Conservation (phyloP, 1,139 yeast species). For the Kurtzmaniella quercitrusa region DNA sequence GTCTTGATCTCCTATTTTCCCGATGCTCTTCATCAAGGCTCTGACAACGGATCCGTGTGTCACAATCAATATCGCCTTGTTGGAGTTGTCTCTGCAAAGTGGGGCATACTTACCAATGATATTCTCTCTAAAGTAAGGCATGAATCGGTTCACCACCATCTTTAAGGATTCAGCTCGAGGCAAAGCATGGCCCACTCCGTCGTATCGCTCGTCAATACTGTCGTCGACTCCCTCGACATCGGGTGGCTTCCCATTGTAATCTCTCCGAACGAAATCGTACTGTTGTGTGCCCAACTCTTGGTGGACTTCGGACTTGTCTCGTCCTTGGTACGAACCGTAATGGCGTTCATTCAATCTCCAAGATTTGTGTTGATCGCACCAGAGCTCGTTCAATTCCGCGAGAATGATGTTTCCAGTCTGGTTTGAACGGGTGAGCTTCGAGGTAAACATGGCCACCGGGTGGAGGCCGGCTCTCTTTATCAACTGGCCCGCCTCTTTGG, state of each 20-base stretch:
- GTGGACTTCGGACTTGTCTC: conserved; percentile 50
- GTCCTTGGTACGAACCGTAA: conserved; percentile 76
- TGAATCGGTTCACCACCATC: conserved; percentile 59
- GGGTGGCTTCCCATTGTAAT: conserved; percentile 69
- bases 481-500: conserved; percentile 53
- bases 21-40: conserved; percentile 57
- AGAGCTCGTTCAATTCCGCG: conserved; percentile 38
- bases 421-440: conserved; percentile 60
- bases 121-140: conserved; percentile 47
- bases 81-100: conserved; percentile 21
- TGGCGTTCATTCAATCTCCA: conserved; percentile 81
- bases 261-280: conserved; percentile 65
- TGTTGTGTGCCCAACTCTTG: conserved; percentile 52
- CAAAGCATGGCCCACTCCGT: conserved; percentile 17
- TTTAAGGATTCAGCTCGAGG: conserved; percentile 70
- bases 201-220: conserved; percentile 47
- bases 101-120: conserved; percentile 34
- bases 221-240: conserved; percentile 25
- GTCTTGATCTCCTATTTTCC: conserved; percentile 54
- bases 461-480: conserved; percentile 33
- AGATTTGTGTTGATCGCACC: conserved; percentile 47
- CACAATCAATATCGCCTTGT: conserved; percentile 53
- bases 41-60: conserved; percentile 79
- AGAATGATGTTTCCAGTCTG: conserved; percentile 63
- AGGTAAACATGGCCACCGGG: conserved; percentile 61